These are phyloP conservation scores for Salix koriyanagi DNA, from an alignment of 345 rosid genomes.

Conservation along the genomic window DNA sequence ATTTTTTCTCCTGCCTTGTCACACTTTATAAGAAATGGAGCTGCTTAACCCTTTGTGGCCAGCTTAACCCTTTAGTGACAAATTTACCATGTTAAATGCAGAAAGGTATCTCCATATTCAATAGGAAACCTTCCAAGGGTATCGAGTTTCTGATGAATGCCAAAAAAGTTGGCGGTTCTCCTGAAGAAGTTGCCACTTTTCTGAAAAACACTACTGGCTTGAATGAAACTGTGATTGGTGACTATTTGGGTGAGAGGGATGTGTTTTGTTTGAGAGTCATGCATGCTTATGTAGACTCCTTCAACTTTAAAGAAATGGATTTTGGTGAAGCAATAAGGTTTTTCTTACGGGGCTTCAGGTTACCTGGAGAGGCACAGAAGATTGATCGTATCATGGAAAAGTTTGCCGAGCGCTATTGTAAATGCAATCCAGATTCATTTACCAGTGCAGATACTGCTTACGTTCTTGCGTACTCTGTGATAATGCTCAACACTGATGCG, in stretches of 20 bases:
- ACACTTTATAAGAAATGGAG: background rate
- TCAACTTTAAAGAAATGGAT: slow-evolving; percentile 73
- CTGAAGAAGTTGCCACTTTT: slow-evolving; percentile 78
- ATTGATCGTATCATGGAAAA: slow-evolving; percentile 96
- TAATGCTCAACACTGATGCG: slow-evolving; percentile 96
- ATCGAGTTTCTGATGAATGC: slow-evolving; percentile 71
- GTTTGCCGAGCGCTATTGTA: slow-evolving; percentile 95
- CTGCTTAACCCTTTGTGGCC: background rate
- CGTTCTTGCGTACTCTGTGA: slow-evolving; percentile 93
- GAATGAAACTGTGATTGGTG: slow-evolving; percentile 83
- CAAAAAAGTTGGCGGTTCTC: slow-evolving; percentile 69
- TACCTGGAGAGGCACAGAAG: slow-evolving; percentile 99
- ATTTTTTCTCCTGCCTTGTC: background rate
- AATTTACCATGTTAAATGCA: slow-evolving; percentile 47
- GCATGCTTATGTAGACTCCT: slow-evolving; percentile 96
- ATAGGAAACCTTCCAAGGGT: slow-evolving; percentile 88
- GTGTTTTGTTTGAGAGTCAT: slow-evolving; percentile 81
- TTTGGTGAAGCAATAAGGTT: slow-evolving; percentile 92
- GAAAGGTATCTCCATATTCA: slow-evolving; percentile 84
- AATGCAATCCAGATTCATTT: slow-evolving; percentile 86
- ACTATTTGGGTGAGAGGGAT: slow-evolving; percentile 95
- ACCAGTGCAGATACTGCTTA: slow-evolving; percentile 95
- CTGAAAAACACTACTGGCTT: slow-evolving; percentile 66
- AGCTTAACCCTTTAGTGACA: slow-evolving; percentile 16
- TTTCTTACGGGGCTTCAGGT: slow-evolving; percentile 81